phyloP scores from a whole-genome alignment of 1,284 basidiomycete species.

The Chalciporus sp. region DNA sequence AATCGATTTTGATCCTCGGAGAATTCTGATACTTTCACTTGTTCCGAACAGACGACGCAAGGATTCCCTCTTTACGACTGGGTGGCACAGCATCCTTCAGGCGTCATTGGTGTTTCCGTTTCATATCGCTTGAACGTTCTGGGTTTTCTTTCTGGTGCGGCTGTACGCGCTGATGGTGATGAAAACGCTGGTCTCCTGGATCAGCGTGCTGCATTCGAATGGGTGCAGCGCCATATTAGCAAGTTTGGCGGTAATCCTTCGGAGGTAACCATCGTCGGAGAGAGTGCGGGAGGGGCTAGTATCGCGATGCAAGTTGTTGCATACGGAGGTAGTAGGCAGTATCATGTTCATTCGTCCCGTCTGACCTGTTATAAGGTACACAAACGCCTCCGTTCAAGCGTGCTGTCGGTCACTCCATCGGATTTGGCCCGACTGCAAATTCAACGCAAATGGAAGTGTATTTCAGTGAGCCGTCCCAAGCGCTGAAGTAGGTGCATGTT shows the following conservation, averaged over 20 bases:
- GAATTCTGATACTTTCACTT: too few species aligned
- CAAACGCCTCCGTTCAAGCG: too few species aligned
- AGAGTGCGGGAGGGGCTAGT: neutral
- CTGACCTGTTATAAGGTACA: too few species aligned
- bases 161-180: neutral
- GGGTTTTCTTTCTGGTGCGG: slow-evolving; percentile 41
- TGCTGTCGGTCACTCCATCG: too few species aligned
- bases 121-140: slow-evolving; percentile 40
- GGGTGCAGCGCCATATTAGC: slow-evolving; percentile 65
- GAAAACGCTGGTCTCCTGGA: neutral
- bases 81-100: slow-evolving; percentile 41
- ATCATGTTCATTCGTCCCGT: too few species aligned
- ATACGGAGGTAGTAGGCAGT: too few species aligned
- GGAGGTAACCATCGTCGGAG: slow-evolving; percentile 49
- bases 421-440: too few species aligned
- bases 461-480: too few species aligned
- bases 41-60: slow-evolving; percentile 44
- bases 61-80: slow-evolving; percentile 49
- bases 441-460: too few species aligned
- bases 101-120: neutral
- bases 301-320: too few species aligned
- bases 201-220: slow-evolving; percentile 54
- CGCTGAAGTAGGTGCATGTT: too few species aligned
- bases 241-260: slow-evolving; percentile 64
- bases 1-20: too few species aligned